Conservation (phyloP, 208 protist genomes). For the Naegleria fowleri region DNA sequence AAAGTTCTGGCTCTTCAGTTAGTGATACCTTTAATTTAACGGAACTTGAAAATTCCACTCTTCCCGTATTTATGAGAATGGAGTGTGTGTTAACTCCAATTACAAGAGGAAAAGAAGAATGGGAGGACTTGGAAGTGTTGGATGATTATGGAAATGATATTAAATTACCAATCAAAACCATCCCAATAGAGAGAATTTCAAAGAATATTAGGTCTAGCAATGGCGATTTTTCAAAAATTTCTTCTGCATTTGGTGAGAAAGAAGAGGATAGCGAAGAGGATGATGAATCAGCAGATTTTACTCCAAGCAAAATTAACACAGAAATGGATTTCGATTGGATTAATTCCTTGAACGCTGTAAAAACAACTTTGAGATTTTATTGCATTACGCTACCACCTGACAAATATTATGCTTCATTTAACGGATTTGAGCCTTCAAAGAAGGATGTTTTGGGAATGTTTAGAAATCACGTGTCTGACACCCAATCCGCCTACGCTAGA, state of each 20-base stretch:
- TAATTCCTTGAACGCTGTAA: background rate
- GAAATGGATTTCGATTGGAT: background rate
- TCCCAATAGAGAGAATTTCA: background rate
- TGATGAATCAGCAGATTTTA: background rate
- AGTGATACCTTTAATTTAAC: background rate
- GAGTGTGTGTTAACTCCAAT: slow-evolving; percentile 11
- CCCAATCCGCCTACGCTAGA: background rate
- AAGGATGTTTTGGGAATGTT: background rate
- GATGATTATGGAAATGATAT: background rate
- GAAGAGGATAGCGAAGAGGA: background rate
- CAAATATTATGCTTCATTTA: background rate
- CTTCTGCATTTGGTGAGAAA: background rate
- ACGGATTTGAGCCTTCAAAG: slow-evolving; percentile 11
- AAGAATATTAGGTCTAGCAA: background rate
- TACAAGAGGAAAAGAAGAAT: background rate
- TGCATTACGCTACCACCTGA: slow-evolving; percentile 13
- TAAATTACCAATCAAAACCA: background rate
- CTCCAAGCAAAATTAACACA: background rate
- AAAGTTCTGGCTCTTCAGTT: background rate
- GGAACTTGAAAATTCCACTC: background rate
- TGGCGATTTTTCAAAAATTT: background rate
- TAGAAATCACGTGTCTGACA: background rate
- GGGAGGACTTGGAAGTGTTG: background rate
- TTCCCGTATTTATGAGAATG: slow-evolving; percentile 22
- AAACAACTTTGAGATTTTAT: background rate